A percentile compares a stretch with the other conserved stretches of the same genome.
These are phyloP conservation scores for Suillus tomentosus DNA, from an alignment of 768 basidiomycete genomes.

Conservation along the genomic window DNA sequence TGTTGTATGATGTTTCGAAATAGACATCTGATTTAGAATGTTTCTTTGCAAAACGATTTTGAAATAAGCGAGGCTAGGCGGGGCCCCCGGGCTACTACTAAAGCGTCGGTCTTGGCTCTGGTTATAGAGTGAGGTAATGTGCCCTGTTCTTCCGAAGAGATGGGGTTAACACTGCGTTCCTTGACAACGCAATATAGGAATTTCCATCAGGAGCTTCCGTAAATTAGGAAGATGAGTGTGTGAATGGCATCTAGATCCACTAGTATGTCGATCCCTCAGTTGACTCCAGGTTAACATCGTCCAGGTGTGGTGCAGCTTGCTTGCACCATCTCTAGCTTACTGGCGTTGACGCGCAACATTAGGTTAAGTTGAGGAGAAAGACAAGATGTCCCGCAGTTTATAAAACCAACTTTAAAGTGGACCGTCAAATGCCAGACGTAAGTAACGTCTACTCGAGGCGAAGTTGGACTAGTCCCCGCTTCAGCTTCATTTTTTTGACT, in stretches of 20 bases:
- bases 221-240: constrained; percentile 9
- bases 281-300: not conserved
- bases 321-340: not conserved
- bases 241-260: constrained; percentile 15
- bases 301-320: not conserved
- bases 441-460: constrained; percentile 4
- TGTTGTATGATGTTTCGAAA: not conserved
- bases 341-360: not conserved
- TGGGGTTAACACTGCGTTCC: constrained; percentile 1
- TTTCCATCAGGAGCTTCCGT: constrained; percentile 7
- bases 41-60: not conserved
- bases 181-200: constrained; percentile 3
- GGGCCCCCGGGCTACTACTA: not conserved
- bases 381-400: not conserved
- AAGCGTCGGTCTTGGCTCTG: not conserved
- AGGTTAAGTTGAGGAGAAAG: not conserved
- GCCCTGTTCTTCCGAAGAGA: not conserved
- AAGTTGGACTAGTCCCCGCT: not conserved
- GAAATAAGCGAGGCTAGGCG: not conserved
- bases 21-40: not conserved
- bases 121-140: constrained; percentile 3
- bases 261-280: not conserved
- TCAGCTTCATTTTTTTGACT: constrained; percentile 1
- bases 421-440: not conserved
- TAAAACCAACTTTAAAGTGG: not conserved